These are phyloP conservation scores for Globisporangium takayamanum DNA, from an alignment of 352 stramenopile species.

Conservation along the genomic window DNA sequence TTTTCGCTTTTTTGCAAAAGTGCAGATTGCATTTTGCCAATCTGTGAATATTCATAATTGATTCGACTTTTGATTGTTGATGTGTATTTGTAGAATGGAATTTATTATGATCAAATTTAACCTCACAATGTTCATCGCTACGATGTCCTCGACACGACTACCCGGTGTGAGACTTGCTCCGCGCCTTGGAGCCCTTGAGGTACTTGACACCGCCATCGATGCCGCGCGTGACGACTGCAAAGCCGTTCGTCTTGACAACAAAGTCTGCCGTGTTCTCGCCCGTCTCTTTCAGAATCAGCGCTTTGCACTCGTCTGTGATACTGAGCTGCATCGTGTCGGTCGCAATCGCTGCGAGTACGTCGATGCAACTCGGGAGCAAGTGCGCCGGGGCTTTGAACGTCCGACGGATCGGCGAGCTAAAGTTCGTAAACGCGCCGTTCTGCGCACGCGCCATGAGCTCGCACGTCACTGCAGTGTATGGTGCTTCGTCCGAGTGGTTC, in stretches of 20 bases:
- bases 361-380: conserved; percentile 51
- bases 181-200: conserved; percentile 15
- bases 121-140: not conserved
- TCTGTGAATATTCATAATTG: not conserved
- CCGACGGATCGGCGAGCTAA: conserved; percentile 49
- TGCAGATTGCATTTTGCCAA: not conserved
- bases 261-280: conserved; percentile 59
- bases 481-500: conserved; percentile 18
- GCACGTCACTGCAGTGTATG: conserved; percentile 55
- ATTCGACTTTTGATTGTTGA: not conserved
- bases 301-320: conserved; percentile 32
- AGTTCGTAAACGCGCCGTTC: conserved; percentile 75
- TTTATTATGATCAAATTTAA: too few relatives aligned
- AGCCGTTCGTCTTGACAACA: conserved; percentile 31
- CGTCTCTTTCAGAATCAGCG: conserved; percentile 42
- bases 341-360: conserved; percentile 36
- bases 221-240: conserved; percentile 57
- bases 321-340: conserved; percentile 32
- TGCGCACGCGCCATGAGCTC: conserved; percentile 58
- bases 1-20: not conserved
- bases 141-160: not conserved
- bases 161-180: too few relatives aligned
- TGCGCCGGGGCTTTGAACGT: conserved; percentile 37
- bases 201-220: conserved; percentile 43
- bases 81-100: too few relatives aligned